These are phyloP conservation scores for Kurtzmaniella quercitrusa DNA, from an alignment of 1,139 yeast species.

Conservation along the genomic window DNA sequence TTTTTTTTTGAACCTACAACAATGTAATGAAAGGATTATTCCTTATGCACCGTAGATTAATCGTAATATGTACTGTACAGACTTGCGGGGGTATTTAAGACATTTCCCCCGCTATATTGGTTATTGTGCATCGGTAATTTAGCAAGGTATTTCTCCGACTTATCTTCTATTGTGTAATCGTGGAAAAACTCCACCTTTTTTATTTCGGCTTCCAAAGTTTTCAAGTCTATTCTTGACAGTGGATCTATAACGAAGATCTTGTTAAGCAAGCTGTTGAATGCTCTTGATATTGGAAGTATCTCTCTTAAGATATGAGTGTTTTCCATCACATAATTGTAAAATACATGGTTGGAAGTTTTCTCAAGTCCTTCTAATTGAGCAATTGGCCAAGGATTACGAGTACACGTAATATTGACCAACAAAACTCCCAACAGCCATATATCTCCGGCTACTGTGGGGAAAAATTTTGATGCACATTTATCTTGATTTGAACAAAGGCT, in stretches of 20 bases:
- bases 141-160: not conserved
- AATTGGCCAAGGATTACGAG: slow-evolving; percentile 88
- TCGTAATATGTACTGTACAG: slow-evolving; percentile 1
- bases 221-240: slow-evolving; percentile 52
- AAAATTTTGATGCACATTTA: slow-evolving; percentile 22
- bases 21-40: too few species aligned
- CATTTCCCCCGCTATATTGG: not conserved
- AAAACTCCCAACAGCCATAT: slow-evolving; percentile 88
- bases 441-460: slow-evolving; percentile 78
- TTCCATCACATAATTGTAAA: slow-evolving; percentile 41
- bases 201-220: slow-evolving; percentile 41
- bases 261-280: slow-evolving; percentile 53
- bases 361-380: slow-evolving; percentile 61
- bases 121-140: not conserved
- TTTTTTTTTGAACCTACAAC: too few species aligned
- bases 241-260: slow-evolving; percentile 62
- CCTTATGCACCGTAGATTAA: not conserved
- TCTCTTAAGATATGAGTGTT: slow-evolving; percentile 25
- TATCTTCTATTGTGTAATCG: slow-evolving; percentile 13
- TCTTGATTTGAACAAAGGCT: slow-evolving; percentile 10
- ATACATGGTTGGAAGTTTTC: slow-evolving; percentile 37
- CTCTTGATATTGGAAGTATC: slow-evolving; percentile 64
- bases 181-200: slow-evolving; percentile 38
- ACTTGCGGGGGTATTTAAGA: not conserved
- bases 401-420: slow-evolving; percentile 73